phyloP scores from a whole-genome alignment of 306 rosid genomes.

The Corylus heterophylla region DNA sequence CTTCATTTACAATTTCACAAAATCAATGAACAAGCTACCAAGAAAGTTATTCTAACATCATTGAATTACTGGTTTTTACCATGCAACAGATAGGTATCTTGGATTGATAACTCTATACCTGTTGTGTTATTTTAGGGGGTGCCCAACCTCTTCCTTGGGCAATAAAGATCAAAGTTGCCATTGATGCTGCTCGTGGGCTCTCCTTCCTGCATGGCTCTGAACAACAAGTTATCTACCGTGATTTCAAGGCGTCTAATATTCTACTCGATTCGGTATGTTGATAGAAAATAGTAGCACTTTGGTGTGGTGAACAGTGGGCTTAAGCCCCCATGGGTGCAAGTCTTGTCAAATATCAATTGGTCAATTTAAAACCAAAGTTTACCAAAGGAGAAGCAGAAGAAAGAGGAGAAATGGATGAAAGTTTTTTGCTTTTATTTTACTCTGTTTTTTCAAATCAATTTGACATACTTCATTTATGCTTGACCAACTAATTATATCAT shows the following conservation, averaged over 20 bases:
- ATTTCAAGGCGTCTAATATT: slow-evolving; percentile 95
- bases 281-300: too few relatives aligned
- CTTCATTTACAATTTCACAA: not conserved
- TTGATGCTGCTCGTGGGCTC: slow-evolving; percentile 78
- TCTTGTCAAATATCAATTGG: not conserved
- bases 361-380: not conserved
- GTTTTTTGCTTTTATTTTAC: not conserved
- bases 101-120: not conserved
- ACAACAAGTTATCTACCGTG: slow-evolving; percentile 78
- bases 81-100: not conserved
- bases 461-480: not conserved
- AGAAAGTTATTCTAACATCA: slow-evolving; percentile 9
- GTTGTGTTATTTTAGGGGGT: slow-evolving; percentile 37
- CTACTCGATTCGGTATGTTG: slow-evolving; percentile 75
- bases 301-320: not conserved
- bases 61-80: not conserved
- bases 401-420: not conserved
- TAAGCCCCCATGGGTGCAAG: not conserved
- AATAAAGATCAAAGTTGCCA: slow-evolving; percentile 67
- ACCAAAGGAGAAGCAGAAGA: not conserved
- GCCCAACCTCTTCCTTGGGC: slow-evolving; percentile 61
- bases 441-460: not conserved
- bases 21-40: not conserved
- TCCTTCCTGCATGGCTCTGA: slow-evolving; percentile 63
- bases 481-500: not conserved